Percentiles rank a stretch among this genome's conserved stretches.
phyloP scores from a whole-genome alignment of 352 stramenopile species.

The Pythium graminicola region DNA sequence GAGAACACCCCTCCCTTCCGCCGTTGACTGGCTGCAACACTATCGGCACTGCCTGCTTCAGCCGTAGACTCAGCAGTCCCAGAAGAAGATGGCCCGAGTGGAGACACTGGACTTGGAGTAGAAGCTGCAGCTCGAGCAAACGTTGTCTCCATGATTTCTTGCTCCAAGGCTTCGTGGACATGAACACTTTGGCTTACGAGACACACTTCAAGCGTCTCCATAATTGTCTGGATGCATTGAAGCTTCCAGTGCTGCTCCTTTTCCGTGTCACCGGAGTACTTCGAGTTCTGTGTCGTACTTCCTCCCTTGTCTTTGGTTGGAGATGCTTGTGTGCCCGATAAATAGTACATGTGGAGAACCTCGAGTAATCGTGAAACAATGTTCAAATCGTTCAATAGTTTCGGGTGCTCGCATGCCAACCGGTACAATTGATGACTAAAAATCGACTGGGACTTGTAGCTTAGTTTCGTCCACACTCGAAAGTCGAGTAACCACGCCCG shows the following conservation, averaged over 20 bases:
- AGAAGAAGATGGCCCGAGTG: not conserved
- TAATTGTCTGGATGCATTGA: constrained; percentile 67
- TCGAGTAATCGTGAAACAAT: constrained; percentile 55
- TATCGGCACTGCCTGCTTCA: not conserved
- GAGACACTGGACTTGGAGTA: constrained; percentile 6
- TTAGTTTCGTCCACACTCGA: constrained; percentile 47
- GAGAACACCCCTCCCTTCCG: constrained; percentile 59
- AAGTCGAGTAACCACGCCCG: constrained; percentile 66
- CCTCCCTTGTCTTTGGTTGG: not conserved
- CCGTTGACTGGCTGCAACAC: constrained; percentile 15
- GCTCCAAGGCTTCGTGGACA: constrained; percentile 55
- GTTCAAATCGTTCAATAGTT: constrained; percentile 60
- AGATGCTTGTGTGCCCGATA: not conserved
- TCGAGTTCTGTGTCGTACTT: constrained; percentile 32
- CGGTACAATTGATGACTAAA: constrained; percentile 73
- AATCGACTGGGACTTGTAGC: constrained; percentile 76
- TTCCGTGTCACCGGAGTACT: constrained; percentile 22
- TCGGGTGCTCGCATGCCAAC: constrained; percentile 60
- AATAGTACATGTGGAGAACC: constrained; percentile 54
- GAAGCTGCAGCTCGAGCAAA: constrained; percentile 32
- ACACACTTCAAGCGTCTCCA: constrained; percentile 71
- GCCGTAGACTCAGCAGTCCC: not conserved
- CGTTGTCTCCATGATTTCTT: constrained; percentile 65
- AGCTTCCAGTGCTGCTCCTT: constrained; percentile 68
- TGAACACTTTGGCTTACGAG: constrained; percentile 71